Conservation (phyloP, 2,329 filamentous ascomycete genomes). For the Albifimbria verrucaria region DNA sequence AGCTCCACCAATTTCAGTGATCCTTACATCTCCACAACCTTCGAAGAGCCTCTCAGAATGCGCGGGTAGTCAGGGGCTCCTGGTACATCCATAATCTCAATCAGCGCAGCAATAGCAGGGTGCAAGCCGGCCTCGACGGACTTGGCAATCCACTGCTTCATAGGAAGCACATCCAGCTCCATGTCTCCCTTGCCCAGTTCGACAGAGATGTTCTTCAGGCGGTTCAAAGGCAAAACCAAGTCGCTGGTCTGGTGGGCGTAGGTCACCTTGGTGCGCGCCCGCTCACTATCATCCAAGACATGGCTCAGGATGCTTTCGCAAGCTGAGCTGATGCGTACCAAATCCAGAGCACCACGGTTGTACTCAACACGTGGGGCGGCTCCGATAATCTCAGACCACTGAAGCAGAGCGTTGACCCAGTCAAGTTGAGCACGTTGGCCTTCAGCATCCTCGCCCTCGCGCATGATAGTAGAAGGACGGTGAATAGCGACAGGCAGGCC, state of each 20-base stretch:
- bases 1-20: too few species aligned
- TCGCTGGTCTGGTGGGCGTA: background rate
- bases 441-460: slow-evolving; percentile 6
- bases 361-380: background rate
- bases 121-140: background rate
- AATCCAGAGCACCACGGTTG: background rate
- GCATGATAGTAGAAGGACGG: slow-evolving; percentile 12
- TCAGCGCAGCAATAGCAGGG: background rate
- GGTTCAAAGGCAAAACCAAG: background rate
- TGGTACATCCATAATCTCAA: background rate
- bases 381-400: background rate
- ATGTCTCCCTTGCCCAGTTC: background rate
- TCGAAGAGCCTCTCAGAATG: too few species aligned
- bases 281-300: background rate
- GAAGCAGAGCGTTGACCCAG: background rate
- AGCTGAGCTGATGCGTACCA: background rate
- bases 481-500: slow-evolving; percentile 12
- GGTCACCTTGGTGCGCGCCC: background rate
- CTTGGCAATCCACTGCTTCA: background rate
- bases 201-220: background rate
- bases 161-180: too few species aligned
- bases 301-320: background rate
- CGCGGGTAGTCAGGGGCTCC: too few species aligned
- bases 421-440: background rate
- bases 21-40: too few species aligned